Percentiles rank a stretch among this genome's conserved stretches.
phyloP scores from a whole-genome alignment of 345 rosid species.

The Bretschneidera sinensis region DNA sequence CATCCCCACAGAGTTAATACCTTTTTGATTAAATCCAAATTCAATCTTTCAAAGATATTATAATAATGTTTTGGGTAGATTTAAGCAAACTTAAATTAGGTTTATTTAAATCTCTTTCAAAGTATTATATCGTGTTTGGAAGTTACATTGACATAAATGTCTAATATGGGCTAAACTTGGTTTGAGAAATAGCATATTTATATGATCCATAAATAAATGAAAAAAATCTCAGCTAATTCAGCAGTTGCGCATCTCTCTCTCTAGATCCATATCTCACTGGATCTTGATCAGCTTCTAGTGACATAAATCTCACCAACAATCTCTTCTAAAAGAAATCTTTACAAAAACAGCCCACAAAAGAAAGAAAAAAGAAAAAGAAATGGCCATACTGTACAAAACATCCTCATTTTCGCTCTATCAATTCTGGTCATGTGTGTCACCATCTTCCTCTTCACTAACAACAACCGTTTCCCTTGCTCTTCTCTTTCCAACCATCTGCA shows the following conservation, averaged over 20 bases:
- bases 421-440: conserved; percentile 35
- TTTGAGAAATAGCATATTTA: too few species aligned
- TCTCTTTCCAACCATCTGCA: conserved; percentile 33
- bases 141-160: too few species aligned
- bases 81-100: too few species aligned
- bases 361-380: conserved; percentile 7
- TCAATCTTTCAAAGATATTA: too few species aligned
- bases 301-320: too few species aligned
- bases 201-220: conserved; percentile 18
- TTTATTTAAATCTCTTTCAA: too few species aligned
- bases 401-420: conserved; percentile 43
- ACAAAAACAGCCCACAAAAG: not conserved
- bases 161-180: too few species aligned
- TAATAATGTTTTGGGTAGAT: too few species aligned
- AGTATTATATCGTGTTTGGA: too few species aligned
- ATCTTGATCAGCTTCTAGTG: not conserved
- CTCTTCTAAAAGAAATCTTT: too few species aligned
- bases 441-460: conserved; percentile 35
- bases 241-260: conserved; percentile 11
- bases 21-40: too few species aligned
- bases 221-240: conserved; percentile 11
- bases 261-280: not conserved
- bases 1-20: too few species aligned
- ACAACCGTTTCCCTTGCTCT: conserved; percentile 26
- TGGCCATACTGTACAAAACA: conserved; percentile 47